Evolutionary conservation across 2,329 filamentous ascomycete genomes (phyloP), one percentile per base, ranked within the genome.

Genomic region (Alternaria ventricosa): DNA sequence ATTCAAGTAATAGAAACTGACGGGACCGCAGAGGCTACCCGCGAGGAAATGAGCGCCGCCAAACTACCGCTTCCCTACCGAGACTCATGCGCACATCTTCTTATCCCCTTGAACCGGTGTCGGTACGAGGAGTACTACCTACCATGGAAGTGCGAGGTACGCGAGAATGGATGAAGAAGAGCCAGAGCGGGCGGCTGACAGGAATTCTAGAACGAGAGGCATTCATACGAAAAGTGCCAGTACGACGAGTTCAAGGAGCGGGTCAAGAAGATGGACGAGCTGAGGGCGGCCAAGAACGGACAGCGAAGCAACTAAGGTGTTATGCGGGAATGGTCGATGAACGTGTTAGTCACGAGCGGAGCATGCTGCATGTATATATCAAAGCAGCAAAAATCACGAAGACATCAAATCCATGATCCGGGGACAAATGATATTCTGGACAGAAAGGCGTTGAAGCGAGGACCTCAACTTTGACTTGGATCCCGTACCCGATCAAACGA

Each of bases 241-340:
- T 99, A 99, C 83, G 92, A 92, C 70, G 96, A 98, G 82, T 99
- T 99, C 87, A 97, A 97, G 89, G 93, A 95, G 87, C 90, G 96
- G 63, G 96, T 99, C 70, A 93, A 92, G 78, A 98, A 97, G 90
- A 99, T 99, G 96, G 90, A 98, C 76, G 94, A 99, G 86, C 84
- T 99, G 78, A 88, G 94, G 79, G 94, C 89, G 71, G 89, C 92
- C 64, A 97, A 96, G 88, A 89, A 84, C 63, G 94, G 93, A 66
- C 90, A 87, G 76, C 89, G 95, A 82, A 96, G 92, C 87, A 97
- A 97, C 84, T 97, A 56, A 43, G 33, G 46, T 46, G 36, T 33
- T 12, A 36, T 27, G 22, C 47, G 28, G 36, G 13, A n/a, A 60
- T 27, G 44, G 57, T 51, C 51, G 28, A 50, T 12, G 15, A 49